Evolutionary conservation across 169 alveolate genomes (phyloP), one percentile per base, ranked within the genome.

Genomic region (Plasmodium coatneyi): DNA sequence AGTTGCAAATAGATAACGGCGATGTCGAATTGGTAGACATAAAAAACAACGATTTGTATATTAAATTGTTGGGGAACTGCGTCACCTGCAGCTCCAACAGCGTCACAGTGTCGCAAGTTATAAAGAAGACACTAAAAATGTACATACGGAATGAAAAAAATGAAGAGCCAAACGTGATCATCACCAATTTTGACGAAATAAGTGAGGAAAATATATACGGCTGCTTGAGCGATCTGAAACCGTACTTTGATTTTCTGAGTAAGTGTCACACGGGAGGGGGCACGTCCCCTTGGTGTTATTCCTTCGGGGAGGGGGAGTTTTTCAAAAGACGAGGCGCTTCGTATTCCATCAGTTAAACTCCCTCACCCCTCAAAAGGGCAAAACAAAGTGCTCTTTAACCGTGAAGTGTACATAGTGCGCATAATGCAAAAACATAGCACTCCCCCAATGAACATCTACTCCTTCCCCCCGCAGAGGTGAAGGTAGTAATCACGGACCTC

Each of bases 1-100:
- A 95, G 71, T 54, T 96, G 78, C 95, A 87, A 60, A 79, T 92
- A 25, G 97, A 96, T 83, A 96, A 96, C 43, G 97, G 97, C 25
- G 96, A 94, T 41, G 96, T 95, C 25, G 90, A 87, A 76, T 84
- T 96, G 12, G 94, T 72, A 39, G 95, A 95, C 71, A 93, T 96
- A 71, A 94, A 92, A 32, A 95, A 95, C 90, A 93, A 81, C 95
- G 72, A 81, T 82, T 66, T 80, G 32, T 74, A 54, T 60, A 54
- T 93, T 71, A 80, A 95, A 94, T 79, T 96, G 34, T 66, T 92
- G 36, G 97, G 97, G 16, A 87, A 94, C 76, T 96, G 97, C 83
- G 92, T 92, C 32, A 94, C 96, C 34, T 96, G 97, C 52, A 96
- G 97, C 52, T 86, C 95, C 19, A 92, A 96, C 71, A 81, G 95